Conservation (phyloP, 1,284 basidiomycete species). For the Sporisorium iseilematis-ciliati region DNA sequence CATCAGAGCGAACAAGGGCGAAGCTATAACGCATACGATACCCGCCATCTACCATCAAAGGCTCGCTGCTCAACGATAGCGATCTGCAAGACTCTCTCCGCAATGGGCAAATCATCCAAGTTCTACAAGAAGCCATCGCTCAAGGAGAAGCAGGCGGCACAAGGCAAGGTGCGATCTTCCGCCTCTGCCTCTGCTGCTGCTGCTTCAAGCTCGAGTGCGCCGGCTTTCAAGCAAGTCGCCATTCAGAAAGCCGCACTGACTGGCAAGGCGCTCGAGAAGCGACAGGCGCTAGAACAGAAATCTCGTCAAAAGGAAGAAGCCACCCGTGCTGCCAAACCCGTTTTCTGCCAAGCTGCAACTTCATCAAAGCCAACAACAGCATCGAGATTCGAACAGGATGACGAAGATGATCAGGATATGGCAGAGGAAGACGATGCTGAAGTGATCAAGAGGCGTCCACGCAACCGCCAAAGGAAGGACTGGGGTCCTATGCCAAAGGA, state of each 20-base stretch:
- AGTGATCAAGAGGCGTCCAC: constrained; percentile 42
- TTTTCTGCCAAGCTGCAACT: constrained; percentile 36
- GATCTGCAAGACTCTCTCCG: neutral
- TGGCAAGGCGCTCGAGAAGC: constrained; percentile 39
- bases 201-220: constrained; percentile 11
- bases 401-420: constrained; percentile 21
- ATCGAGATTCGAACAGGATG: constrained; percentile 12
- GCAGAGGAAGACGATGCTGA: constrained; percentile 19
- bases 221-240: constrained; percentile 22
- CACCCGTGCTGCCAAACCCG: constrained; percentile 39
- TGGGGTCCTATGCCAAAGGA: constrained; percentile 53
- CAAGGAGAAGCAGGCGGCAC: constrained; percentile 45
- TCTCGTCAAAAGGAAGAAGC: constrained; percentile 42
- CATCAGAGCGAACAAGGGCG: neutral
- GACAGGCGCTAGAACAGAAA: constrained; percentile 33
- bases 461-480: constrained; percentile 43
- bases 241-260: constrained; percentile 37
- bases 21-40: neutral
- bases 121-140: constrained; percentile 57
- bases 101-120: constrained; percentile 54
- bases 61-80: neutral
- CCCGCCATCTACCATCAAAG: neutral
- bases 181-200: constrained; percentile 16
- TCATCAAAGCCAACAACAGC: neutral
- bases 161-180: constrained; percentile 42